Conservation (phyloP, 805 yeast species). For the Nakazawaea wyomingensis region DNA sequence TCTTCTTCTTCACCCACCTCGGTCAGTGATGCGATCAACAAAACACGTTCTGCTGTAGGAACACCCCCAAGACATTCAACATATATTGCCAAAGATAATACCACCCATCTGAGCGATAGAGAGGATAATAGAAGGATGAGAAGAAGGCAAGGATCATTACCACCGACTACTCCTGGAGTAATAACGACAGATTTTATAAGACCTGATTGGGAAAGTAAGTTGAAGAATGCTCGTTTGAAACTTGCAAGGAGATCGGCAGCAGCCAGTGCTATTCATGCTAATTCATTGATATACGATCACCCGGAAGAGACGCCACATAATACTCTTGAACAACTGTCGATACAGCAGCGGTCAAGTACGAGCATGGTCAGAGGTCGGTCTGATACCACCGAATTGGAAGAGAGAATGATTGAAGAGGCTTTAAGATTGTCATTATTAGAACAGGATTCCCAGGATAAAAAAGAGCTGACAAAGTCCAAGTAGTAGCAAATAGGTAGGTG, state of each 20-base stretch:
- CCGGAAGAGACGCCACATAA: constrained; percentile 17
- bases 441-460: constrained; percentile 45
- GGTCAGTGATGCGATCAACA: constrained; percentile 22
- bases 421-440: constrained; percentile 67
- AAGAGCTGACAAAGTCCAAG: too few species aligned
- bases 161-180: constrained; percentile 65
- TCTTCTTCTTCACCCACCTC: constrained; percentile 15
- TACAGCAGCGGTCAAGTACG: constrained; percentile 10
- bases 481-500: too few species aligned
- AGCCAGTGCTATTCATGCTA: constrained; percentile 89
- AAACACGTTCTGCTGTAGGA: constrained; percentile 22
- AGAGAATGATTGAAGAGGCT: constrained; percentile 82
- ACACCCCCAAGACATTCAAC: constrained; percentile 21
- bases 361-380: constrained; percentile 17
- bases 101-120: background rate
- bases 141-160: constrained; percentile 48
- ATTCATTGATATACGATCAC: constrained; percentile 56
- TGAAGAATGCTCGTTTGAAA: constrained; percentile 66
- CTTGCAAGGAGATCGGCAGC: constrained; percentile 87
- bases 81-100: too few species aligned
- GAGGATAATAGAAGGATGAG: constrained; percentile 13
- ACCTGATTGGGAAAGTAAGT: constrained; percentile 87
- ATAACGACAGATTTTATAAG: constrained; percentile 77
- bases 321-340: constrained; percentile 13
- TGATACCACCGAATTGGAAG: constrained; percentile 46